A percentile compares a stretch with the other conserved stretches of the same genome.
These are phyloP conservation scores for Emergomyces orientalis DNA, from an alignment of 2,329 filamentous ascomycete genomes.

Conservation along the genomic window DNA sequence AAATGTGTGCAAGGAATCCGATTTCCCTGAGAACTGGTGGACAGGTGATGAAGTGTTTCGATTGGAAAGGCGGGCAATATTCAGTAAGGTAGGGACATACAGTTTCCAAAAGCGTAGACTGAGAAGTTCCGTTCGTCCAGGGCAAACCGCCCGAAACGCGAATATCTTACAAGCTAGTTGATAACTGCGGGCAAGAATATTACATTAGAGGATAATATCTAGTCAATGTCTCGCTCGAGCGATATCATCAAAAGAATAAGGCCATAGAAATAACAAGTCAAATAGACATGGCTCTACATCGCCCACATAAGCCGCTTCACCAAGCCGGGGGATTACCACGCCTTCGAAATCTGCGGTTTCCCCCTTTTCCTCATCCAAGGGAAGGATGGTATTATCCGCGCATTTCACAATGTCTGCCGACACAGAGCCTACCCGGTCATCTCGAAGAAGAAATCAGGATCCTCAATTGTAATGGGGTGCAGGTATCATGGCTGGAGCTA, in stretches of 20 bases:
- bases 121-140: too few species aligned
- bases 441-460: constrained; percentile 44
- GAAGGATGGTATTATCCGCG: constrained; percentile 45
- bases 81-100: constrained; percentile 34
- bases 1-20: constrained; percentile 32
- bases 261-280: not conserved
- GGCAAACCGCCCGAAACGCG: not conserved
- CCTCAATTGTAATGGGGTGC: constrained; percentile 47
- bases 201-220: not conserved
- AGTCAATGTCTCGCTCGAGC: not conserved
- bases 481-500: constrained; percentile 58
- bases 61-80: constrained; percentile 42
- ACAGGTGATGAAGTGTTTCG: constrained; percentile 37
- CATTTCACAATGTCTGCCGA: constrained; percentile 55
- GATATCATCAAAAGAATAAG: not conserved
- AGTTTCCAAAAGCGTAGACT: not conserved
- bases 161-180: not conserved
- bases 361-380: constrained; percentile 47
- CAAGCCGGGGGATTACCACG: constrained; percentile 49
- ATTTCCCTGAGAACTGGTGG: constrained; percentile 33
- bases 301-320: constrained; percentile 38
- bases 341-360: constrained; percentile 48
- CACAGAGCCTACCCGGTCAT: constrained; percentile 51
- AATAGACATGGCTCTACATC: constrained; percentile 30
- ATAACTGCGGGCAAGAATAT: not conserved